phyloP scores from a whole-genome alignment of 2,329 filamentous ascomycete species.

The Pseudomassariella vexata region DNA sequence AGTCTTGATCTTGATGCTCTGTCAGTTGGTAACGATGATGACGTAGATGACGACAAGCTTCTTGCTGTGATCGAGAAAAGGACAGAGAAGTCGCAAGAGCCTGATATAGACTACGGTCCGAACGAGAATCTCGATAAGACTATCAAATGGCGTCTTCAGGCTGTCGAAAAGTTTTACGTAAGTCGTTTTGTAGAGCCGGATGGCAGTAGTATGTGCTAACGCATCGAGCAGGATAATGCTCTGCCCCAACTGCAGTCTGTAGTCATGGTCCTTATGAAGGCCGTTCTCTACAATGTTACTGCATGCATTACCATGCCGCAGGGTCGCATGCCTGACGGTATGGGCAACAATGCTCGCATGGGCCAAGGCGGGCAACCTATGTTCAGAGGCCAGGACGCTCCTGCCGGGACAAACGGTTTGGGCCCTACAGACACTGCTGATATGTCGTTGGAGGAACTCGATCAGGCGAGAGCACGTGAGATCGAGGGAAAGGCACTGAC shows the following conservation, averaged over 20 bases:
- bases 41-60: constrained; percentile 32
- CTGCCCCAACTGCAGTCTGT: constrained; percentile 87
- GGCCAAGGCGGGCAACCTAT: constrained; percentile 29
- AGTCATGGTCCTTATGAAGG: constrained; percentile 86
- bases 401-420: constrained; percentile 24
- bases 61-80: constrained; percentile 34
- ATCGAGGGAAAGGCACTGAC: constrained; percentile 88
- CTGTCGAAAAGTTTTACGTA: constrained; percentile 82
- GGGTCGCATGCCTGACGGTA: constrained; percentile 32
- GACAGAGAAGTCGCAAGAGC: constrained; percentile 34
- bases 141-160: constrained; percentile 62
- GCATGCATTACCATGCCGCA: constrained; percentile 63
- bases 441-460: constrained; percentile 66
- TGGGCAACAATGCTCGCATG: constrained; percentile 28
- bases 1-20: constrained; percentile 30
- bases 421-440: constrained; percentile 35
- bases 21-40: constrained; percentile 12
- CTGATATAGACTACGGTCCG: constrained; percentile 45
- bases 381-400: constrained; percentile 22
- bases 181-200: no score
- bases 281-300: constrained; percentile 81
- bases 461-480: constrained; percentile 75
- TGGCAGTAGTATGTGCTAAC: no score
- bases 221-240: constrained; percentile 58
- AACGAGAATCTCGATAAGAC: constrained; percentile 43